Evolutionary conservation across 176 grass and related monocot genomes (phyloP), one percentile per base, ranked within the genome.

Genomic region (Oryza glaberrima): DNA sequence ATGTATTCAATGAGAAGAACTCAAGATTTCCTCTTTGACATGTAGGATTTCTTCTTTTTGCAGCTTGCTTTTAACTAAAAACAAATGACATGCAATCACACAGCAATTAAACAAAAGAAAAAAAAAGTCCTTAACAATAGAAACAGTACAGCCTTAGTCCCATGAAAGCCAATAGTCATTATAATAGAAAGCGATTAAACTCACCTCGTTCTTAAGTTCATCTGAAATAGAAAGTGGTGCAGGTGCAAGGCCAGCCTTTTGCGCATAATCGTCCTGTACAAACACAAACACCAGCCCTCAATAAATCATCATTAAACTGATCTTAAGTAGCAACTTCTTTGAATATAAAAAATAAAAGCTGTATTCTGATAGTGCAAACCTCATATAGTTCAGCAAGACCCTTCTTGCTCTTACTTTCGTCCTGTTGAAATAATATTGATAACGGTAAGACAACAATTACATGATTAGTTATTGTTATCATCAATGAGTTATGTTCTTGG

Each of bases 341-440:
- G 20, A 45, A 66, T 79, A 77, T 67, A 61, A 76, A 51, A 78
- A 73, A 47, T 64, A 84, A 54, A 13, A 11, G 44, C 25, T 36
- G 73, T 58, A 82, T 34, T 75, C 7, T 23, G 9, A 79, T 41
- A 87, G 45, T 82, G 67, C 83, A 11, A 75, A 98, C 96, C 96
- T 92, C 96, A 84, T 95, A 98, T 41, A 95, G 84, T 90, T 98
- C 93, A 85, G 89, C 96, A 69, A 98, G 96, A 69, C 96, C 91
- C 86, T 95, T 94, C 52, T 93, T 94, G 88, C 96, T 98, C 91
- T 95, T 98, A 72, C 71, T 95, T 83, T 98, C 96, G 85, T 98
- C 93, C 96, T 98, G 83, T 77, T 22, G 19, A 26, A 86, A 90
- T 32, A 81, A 73, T 35, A 78, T 26, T 64, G 6, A 68, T 15